Base-by-base conservation (phyloP, 2,329 filamentous ascomycete genomes). In the Davidsoniella australis region DNA sequence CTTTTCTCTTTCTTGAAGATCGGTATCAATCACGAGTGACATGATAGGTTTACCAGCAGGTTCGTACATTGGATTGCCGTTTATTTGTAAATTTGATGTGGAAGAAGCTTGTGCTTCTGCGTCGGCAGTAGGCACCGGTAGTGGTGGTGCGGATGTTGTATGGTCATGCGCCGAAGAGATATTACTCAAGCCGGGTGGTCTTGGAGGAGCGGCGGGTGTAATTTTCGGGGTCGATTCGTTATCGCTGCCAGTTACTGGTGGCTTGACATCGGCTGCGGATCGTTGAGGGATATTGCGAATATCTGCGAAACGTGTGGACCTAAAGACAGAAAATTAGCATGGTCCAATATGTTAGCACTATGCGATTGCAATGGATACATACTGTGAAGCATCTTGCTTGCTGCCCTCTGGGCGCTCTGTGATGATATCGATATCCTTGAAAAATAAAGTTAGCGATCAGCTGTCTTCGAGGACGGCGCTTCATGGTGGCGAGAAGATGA, bases 31-130 rank as follows among this genome's bases (percentile, higher is more conserved):
- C 60, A 83, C 82, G 45, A 86, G 68, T 54, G 79, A 82, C 6
- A 79, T 82, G 48, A 87, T 76, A 57, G 91, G 83, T 57, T 91
- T 88, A 56, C 93, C 91, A 18, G 79, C 80, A 2, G 73, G 70
- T 16, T 82, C 78, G 62, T 93, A 88, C 2, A 82, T 67, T 0
- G 91, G 89, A 55, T 87, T 84, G 3, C 74, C 82, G 62, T 93
- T 78, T 48, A 95, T 75, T 59, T 96, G 85, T 54, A 96, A 75
- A 45, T 78, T 88, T 10, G 87, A 94, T 51, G 82, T 88, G 39
- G 82, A 68, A 63, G 86, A 68, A 62, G 91, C 68, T 57, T 80
- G 66, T 1, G 76, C 75, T 45, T 77, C 74, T 54, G 69, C 59
- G 55, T 73, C 65, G 63, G 66, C 72, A 14, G 43, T 47, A 26